These are phyloP conservation scores for Ogataea pilisensis DNA, from an alignment of 805 yeast genomes.

Conservation along the genomic window DNA sequence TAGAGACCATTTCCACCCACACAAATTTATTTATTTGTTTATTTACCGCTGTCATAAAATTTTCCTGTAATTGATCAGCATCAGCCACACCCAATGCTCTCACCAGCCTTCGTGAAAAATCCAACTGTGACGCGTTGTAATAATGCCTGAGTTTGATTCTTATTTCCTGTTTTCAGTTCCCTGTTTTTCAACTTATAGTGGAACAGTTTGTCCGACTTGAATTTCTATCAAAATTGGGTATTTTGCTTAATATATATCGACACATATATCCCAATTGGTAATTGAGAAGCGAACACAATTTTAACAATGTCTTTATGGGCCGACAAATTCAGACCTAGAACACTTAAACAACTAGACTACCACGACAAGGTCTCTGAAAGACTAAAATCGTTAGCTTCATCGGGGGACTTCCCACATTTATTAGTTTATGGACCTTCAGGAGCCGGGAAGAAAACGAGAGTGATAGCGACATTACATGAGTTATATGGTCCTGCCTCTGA, in stretches of 20 bases:
- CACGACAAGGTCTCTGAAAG: conserved; percentile 63
- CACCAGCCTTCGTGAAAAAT: not conserved
- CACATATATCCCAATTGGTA: too few species aligned
- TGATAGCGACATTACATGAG: conserved; percentile 71
- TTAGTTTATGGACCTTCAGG: conserved; percentile 95
- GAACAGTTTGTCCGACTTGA: too few species aligned
- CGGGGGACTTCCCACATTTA: conserved; percentile 91
- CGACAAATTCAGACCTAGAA: conserved; percentile 83
- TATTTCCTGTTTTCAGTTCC: too few species aligned
- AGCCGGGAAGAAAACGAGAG: conserved; percentile 94
- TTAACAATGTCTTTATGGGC: conserved; percentile 90
- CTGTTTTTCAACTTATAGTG: too few species aligned
- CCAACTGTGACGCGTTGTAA: too few species aligned
- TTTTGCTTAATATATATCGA: too few species aligned
- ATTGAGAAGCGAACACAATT: too few species aligned
- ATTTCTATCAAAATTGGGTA: too few species aligned
- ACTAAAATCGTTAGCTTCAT: conserved; percentile 43
- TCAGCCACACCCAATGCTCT: not conserved
- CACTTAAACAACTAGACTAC: conserved; percentile 58
- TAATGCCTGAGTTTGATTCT: too few species aligned
- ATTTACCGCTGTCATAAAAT: too few species aligned
- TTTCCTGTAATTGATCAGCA: not conserved
- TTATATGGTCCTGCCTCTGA: conserved; percentile 82
- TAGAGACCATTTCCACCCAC: too few species aligned
- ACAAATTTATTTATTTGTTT: too few species aligned